phyloP scores from a whole-genome alignment of 2,329 filamentous ascomycete species.

The Cladosporium sp. region DNA sequence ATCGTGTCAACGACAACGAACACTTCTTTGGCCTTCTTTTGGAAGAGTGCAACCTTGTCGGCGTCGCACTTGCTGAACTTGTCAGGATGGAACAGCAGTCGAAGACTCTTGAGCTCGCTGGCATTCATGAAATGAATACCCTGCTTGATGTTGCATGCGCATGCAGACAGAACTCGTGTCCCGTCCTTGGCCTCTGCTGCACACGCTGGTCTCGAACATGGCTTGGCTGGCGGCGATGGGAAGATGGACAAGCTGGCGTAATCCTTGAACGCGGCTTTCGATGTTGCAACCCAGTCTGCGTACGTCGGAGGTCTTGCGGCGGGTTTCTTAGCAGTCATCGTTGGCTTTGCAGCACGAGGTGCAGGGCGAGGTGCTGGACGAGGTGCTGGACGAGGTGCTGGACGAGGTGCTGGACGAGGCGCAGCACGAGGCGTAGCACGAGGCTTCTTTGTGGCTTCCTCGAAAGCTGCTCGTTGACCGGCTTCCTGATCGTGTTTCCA shows the following conservation, averaged over 20 bases:
- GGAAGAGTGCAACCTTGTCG: constrained; percentile 11
- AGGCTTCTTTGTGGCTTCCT: not conserved
- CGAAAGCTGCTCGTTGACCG: not conserved
- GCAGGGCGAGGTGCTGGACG: no score
- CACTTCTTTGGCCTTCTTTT: constrained; percentile 13
- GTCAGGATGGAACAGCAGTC: constrained; percentile 16
- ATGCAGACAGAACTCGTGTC: not conserved
- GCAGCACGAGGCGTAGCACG: no score
- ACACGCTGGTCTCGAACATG: not conserved
- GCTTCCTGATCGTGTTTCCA: not conserved
- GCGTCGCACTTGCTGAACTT: constrained; percentile 12
- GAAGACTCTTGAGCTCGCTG: constrained; percentile 2
- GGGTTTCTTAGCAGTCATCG: not conserved
- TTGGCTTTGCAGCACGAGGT: not conserved
- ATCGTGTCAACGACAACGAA: constrained; percentile 13
- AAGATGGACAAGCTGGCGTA: not conserved
- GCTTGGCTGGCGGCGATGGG: not conserved
- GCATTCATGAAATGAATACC: not conserved
- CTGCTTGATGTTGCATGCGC: not conserved
- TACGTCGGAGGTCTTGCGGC: not conserved
- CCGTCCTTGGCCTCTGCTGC: not conserved
- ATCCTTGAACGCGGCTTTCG: not conserved
- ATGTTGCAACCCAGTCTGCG: not conserved
- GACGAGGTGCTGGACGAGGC: no score
- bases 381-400: no score